Evolutionary conservation across 331 rosid genomes (phyloP), one percentile per base, ranked within the genome.

Genomic region (Quercus lobata): DNA sequence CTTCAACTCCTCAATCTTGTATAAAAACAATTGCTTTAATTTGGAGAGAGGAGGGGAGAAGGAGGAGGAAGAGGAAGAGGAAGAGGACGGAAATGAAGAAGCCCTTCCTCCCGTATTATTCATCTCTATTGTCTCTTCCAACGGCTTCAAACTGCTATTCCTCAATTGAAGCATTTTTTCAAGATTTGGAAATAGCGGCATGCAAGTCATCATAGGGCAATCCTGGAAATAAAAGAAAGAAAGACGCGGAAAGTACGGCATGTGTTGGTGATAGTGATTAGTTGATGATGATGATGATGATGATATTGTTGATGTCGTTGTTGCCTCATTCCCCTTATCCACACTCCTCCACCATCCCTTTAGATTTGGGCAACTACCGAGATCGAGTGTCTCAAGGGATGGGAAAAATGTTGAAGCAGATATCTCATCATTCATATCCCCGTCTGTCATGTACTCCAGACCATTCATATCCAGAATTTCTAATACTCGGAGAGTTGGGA

Each of bases 141-240:
- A 32, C 1, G 6, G 0, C 35, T 32, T 32, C 35, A 1, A 32
- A 32, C 6, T 5, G 35, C 35, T 32, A 1, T 32, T 1, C 0
- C 0, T 0, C 6, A 32, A 32, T 0, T 0, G 0, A 32, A 32
- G 35, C 6, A 0, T 0, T 0, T 5, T 0, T 5, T 32, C 35
- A 32, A 32, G 6, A 32, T 32, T 32, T 32, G 6, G 35, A 32
- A 32, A 32, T 32, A 32, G 35, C 1, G 35, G 35, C 35, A 32
- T 32, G 35, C 35, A 32, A 32, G 35, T 32, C 35, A 32, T 32
- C 35, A 11, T 18, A 0, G n/a, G 14, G 17, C 83, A 80, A 3
- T 24, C 24, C 24, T 0, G 1, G 24, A 24, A 24, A 24, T 24
- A 24, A 22, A 22, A 25, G 10, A 0, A 1, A 56, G 74, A 9